Evolutionary conservation across 2,329 filamentous ascomycete genomes (phyloP).

Genomic region (Apiospora hydei): DNA sequence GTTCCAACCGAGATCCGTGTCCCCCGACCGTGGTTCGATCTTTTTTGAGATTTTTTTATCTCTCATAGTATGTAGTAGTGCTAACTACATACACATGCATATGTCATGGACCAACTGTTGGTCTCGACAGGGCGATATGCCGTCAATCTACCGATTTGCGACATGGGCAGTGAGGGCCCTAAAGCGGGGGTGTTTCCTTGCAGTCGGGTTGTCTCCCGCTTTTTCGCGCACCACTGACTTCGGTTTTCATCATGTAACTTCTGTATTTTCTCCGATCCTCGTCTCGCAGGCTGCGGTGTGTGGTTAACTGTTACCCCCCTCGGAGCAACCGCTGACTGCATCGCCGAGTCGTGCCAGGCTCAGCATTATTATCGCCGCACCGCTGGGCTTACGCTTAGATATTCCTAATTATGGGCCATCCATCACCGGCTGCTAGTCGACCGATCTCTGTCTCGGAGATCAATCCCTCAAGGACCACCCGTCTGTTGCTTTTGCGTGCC

Average conservation of each 20-base stretch:
- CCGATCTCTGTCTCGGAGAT: conserved; percentile 12
- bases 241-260: background rate
- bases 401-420: background rate
- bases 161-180: conserved; percentile 9
- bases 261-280: conserved; percentile 1
- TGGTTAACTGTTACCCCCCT: background rate
- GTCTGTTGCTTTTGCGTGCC: background rate
- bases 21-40: background rate
- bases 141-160: conserved; percentile 20
- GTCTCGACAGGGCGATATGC: conserved; percentile 8
- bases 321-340: conserved; percentile 1
- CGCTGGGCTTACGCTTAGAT: conserved; percentile 1
- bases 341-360: conserved; percentile 8
- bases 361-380: background rate
- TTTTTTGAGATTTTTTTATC: conserved; percentile 3
- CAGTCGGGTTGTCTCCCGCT: conserved; percentile 12
- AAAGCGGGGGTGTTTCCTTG: conserved; percentile 17
- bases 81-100: background rate
- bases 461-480: background rate
- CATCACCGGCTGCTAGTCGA: background rate
- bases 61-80: background rate
- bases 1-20: background rate
- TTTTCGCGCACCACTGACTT: conserved; percentile 4
- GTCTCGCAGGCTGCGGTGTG: background rate
- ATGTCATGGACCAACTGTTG: conserved; percentile 1